Evolutionary conservation across 306 rosid species (phyloP).

Genomic region (Biancaea sappan): DNA sequence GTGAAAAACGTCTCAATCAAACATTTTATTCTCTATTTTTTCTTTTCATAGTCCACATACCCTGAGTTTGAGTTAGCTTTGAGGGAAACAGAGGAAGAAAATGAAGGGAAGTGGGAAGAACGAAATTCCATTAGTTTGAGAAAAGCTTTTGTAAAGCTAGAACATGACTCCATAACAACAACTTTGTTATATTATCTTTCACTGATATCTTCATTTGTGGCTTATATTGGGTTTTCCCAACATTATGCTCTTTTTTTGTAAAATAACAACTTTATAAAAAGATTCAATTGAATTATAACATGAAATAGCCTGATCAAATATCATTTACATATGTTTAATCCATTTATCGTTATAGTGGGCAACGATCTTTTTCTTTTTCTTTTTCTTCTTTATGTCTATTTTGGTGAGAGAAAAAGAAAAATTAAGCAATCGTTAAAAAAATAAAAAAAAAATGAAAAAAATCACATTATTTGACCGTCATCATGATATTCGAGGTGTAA

Average conservation of each 20-base stretch:
- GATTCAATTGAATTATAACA: neutral
- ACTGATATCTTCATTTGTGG: neutral
- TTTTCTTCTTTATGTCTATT: no score
- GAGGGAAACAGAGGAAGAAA: neutral
- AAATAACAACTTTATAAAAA: neutral
- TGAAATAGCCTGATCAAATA: neutral
- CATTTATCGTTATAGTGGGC: no score
- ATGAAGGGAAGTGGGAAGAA: neutral
- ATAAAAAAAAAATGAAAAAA: no score
- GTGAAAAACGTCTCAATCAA: neutral
- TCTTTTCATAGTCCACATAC: neutral
- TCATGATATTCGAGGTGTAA: no score
- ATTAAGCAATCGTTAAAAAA: no score
- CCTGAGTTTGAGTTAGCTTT: neutral
- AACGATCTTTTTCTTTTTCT: no score
- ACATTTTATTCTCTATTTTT: neutral
- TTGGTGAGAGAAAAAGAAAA: no score
- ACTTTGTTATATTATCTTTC: neutral
- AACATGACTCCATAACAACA: neutral
- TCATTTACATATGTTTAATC: neutral
- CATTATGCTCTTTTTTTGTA: neutral
- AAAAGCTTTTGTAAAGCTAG: neutral
- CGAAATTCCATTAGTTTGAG: neutral
- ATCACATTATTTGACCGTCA: no score
- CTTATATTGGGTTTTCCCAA: neutral